Base-by-base conservation (phyloP, 1,284 basidiomycete species). In the Moniliophthora roreri region DNA sequence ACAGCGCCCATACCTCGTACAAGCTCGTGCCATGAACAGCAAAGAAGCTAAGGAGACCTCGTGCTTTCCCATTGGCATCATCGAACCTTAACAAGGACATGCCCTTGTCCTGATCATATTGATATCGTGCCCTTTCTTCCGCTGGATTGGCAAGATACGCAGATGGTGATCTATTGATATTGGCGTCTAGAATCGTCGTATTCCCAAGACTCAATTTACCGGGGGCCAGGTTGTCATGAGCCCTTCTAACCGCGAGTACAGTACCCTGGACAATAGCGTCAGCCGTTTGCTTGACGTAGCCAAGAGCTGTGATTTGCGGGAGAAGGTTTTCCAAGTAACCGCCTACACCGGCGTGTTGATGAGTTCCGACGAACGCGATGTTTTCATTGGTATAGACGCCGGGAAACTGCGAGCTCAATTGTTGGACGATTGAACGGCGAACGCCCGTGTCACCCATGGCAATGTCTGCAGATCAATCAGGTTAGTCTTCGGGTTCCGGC, bases 361-460 rank as follows among this genome's bases (percentile, higher is more conserved):
- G 91, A 0, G 91, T 93, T 38, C 87, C 85, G 21, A 87, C 82
- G 54, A 91, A 83, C 2, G 89, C 90, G 56, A 91, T 81, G 61
- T 93, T 93, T 10, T 74, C 73, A 60, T 85, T 74, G 20, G 76
- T 81, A 66, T 91, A 93, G 4, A 90, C 51, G 3, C 80, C 83
- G 1, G 85, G 83, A 62, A 78, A 88, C 42, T 74, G 66, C 2
- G 74, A 60, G 8, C 80, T 73, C 4, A 91, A 75, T 24, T 77
- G 70, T 6, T 76, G 66, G 24, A 93, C 79, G 56, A 93, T 82
- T 13, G 81, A 80, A 28, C 87, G 81, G 21, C 90, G 84, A 37
- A 91, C 73, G 23, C 88, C 91, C 0, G 82, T 84, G 65, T 93
- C 91, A 16, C 91, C 91, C 85, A 90, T 88, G 35, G 80, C 84